A percentile compares a stretch with the other conserved stretches of the same genome.
Conservation (phyloP, 2,329 filamentous ascomycete genomes). For the Gaeumannomyces tritici region DNA sequence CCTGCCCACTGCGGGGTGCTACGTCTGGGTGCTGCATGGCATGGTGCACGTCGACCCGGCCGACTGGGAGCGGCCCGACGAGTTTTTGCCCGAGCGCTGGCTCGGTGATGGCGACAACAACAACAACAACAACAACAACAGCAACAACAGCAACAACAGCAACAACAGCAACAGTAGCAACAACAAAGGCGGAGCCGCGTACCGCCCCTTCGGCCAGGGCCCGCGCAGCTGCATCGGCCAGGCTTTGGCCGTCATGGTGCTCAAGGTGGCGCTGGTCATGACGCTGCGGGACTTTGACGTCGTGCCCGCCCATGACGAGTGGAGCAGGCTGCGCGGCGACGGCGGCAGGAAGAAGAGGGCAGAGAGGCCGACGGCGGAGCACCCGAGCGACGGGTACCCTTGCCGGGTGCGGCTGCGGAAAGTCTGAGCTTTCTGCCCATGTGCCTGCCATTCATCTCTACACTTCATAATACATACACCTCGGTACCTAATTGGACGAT, state of each 20-base stretch:
- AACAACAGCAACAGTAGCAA: conserved; percentile 20
- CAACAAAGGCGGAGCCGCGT: conserved; percentile 35
- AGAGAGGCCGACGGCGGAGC: neutral
- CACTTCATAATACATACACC: no score
- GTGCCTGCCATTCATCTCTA: neutral
- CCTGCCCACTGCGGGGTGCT: conserved; percentile 32
- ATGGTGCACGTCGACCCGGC: conserved; percentile 26
- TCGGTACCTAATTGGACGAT: no score
- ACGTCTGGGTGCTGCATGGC: conserved; percentile 29
- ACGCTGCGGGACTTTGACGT: conserved; percentile 6
- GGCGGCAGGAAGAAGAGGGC: conserved; percentile 9
- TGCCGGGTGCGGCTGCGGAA: neutral
- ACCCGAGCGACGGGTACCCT: neutral
- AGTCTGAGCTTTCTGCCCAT: neutral
- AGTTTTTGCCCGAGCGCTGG: conserved; percentile 40
- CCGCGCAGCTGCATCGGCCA: conserved; percentile 47
- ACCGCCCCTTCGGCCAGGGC: conserved; percentile 44
- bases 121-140: conserved; percentile 16
- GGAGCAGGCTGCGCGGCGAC: conserved; percentile 12
- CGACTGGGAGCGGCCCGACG: conserved; percentile 30
- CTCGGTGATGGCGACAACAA: conserved; percentile 17
- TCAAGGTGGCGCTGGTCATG: conserved; percentile 7
- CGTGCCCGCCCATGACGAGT: conserved; percentile 6
- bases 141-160: conserved; percentile 7
- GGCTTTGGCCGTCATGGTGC: conserved; percentile 9